Percentiles rank a stretch among this genome's conserved stretches.
phyloP scores from a whole-genome alignment of 2,329 filamentous ascomycete species.

The Pseudodiploospora longispora region DNA sequence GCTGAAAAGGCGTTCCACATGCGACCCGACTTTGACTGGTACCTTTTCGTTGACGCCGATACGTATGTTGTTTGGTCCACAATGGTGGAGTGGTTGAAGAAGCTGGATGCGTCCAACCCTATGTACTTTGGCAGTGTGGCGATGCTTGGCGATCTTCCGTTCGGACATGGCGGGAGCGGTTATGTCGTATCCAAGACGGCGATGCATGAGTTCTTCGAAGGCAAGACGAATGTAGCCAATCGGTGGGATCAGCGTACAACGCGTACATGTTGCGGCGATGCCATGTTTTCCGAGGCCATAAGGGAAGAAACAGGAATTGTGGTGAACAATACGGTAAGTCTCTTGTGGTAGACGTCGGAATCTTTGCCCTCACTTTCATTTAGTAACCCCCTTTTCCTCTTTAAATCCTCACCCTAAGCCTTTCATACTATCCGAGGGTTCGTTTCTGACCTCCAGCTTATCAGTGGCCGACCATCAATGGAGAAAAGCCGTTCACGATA shows the following conservation, averaged over 20 bases:
- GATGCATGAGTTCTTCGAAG: constrained; percentile 38
- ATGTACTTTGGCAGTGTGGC: constrained; percentile 44
- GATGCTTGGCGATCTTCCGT: constrained; percentile 32
- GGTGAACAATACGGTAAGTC: constrained; percentile 33
- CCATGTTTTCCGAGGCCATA: constrained; percentile 38
- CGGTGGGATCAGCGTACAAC: constrained; percentile 35
- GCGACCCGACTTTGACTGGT: constrained; percentile 48
- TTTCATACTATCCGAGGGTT: no score
- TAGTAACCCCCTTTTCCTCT: no score
- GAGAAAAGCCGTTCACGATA: constrained; percentile 45
- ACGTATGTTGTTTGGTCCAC: constrained; percentile 49
- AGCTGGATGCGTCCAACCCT: constrained; percentile 32
- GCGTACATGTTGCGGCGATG: constrained; percentile 43
- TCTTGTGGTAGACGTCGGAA: no score
- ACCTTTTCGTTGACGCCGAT: constrained; percentile 51
- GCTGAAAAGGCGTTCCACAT: constrained; percentile 44
- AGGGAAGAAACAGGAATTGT: constrained; percentile 33
- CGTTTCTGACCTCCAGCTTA: not conserved
- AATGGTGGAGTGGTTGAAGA: constrained; percentile 39
- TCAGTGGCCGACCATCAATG: constrained; percentile 46
- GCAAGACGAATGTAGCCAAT: constrained; percentile 34
- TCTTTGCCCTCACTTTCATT: no score
- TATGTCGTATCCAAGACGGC: constrained; percentile 44
- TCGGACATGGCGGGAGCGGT: constrained; percentile 50
- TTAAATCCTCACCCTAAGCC: no score